Base-by-base conservation (phyloP, 345 rosid species). In the Carallia brachiata region DNA sequence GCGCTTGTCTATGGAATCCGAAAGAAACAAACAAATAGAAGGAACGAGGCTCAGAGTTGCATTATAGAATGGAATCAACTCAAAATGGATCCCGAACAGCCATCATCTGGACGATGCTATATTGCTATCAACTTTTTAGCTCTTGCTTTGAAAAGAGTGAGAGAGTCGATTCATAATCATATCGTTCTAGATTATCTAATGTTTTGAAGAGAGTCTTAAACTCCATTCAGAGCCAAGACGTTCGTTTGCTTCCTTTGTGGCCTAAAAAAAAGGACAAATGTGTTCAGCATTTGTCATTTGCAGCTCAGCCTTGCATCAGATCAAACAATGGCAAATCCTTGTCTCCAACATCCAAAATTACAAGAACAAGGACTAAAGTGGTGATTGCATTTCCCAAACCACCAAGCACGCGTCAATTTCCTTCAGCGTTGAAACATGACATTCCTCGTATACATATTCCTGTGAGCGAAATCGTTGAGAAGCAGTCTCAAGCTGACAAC, bases 391-490 rank as follows among this genome's bases (percentile, higher is more conserved):
- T 83, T 72, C 85, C 86, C 0, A 70, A 34, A 55, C 30, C 12
- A 60, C 48, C 68, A 13, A 53, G 50, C 52, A 27, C 59, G 28
- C 65, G 10, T 3, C 34, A 36, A 23, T 66, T 74, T 47, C 78
- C 81, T 27, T 79, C 57, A 56, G 50, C 68, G 40, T 53, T 76
- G 4, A 76, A 59, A 55, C 77, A 77, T 32, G 83, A 80, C 40
- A 72, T 80, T 66, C 77, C 85, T 27, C 76, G 74, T 6, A 54
- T 68, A 2, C 81, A 85, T 80, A 74, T 80, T 31, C 77, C 63
- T 10, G 75, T 83, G 6, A 34, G 60, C 0, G 83, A 86, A 53
- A 68, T 77, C 1, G 78, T 88, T 7, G 76, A 81, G 63, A 84
- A 74, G 72, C 89, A 88, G 60, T 68, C 82, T 55, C 76, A 53